A percentile compares a stretch with the other conserved stretches of the same genome.
These are phyloP conservation scores for Salvia miltiorrhiza DNA, from an alignment of 257 asterid genomes.

Conservation along the genomic window DNA sequence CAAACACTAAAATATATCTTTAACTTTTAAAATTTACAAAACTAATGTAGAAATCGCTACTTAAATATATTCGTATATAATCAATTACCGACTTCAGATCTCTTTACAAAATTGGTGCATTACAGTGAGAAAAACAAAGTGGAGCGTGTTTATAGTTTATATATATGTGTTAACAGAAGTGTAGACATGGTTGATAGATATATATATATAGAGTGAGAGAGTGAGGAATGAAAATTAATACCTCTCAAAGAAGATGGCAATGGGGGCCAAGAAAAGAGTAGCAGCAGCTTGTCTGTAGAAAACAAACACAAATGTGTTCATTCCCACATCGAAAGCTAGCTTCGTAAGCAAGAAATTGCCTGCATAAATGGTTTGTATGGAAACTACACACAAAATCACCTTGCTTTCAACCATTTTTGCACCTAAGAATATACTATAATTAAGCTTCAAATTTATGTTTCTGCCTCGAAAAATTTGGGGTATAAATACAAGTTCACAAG, in stretches of 20 bases:
- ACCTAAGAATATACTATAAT: too few relatives aligned
- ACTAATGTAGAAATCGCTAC: too few relatives aligned
- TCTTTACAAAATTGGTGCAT: too few relatives aligned
- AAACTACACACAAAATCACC: constrained; percentile 36
- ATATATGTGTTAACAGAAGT: neutral
- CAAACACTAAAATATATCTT: too few relatives aligned
- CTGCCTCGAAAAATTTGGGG: too few relatives aligned
- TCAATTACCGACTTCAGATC: too few relatives aligned
- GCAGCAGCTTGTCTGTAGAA: constrained; percentile 85
- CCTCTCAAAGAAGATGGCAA: constrained; percentile 34
- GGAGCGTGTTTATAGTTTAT: neutral
- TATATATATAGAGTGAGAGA: neutral
- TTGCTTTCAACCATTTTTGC: constrained; percentile 39
- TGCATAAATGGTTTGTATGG: constrained; percentile 52
- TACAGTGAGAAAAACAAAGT: neutral
- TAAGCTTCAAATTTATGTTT: too few relatives aligned
- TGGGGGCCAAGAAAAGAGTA: constrained; percentile 64
- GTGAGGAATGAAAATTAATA: neutral
- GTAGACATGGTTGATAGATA: too few relatives aligned
- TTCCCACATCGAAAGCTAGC: constrained; percentile 75
- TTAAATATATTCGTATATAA: too few relatives aligned
- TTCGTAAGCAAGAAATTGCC: constrained; percentile 78
- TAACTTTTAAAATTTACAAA: too few relatives aligned
- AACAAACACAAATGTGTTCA: constrained; percentile 73
- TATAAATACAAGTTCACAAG: too few relatives aligned